Base-by-base conservation (phyloP, 371 early-diverging fungal species). In the Umbelopsis sp. region DNA sequence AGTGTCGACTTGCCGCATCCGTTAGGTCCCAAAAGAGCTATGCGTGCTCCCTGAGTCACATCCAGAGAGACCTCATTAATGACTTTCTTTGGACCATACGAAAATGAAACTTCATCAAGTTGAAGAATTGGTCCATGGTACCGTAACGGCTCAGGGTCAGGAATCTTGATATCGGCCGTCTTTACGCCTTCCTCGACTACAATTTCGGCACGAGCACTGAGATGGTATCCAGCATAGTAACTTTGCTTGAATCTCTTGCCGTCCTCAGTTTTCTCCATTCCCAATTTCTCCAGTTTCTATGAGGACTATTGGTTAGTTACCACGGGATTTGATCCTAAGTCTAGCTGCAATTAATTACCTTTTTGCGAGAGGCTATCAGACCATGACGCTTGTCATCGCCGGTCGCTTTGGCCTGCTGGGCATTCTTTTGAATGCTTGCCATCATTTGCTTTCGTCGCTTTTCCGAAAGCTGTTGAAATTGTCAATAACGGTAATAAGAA, bases 1-100 rank as follows among this genome's bases (percentile, higher is more conserved):
- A 96, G 74, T 1, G 96, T 96, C 18, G 94, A 84, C 74, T 97
- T 97, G 50, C 97, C 94, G 67, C 83, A 77, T 44, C 93, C 94
- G 76, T 95, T 95, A 1, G 86, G 82, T 9, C 94, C 94, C n/a
- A 94, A 74, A 29, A 95, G 80, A 1, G 81, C 93, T 45, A 93
- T 83, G 6, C 92, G 78, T 3, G 85, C 76, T 9, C 81, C 81
- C 9, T 77, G 81, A 29, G 85, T 87, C 41, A 95, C 75, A 22
- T 81, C 84, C 4, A 95, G 78, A 2, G 87, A 89, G 62, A 92
- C 83, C 46, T 76, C 77, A 25, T 72, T 78, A 35, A 66, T 71
- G 22, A 20, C 37, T 1, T 71, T 46, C 1, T 71, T 74, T 1
- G 77, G 80, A 9, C 71, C 72, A 69, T 92, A 94, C 3, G 74